phyloP scores from a whole-genome alignment of 208 protist species.

The Balamuthia mandrillaris region DNA sequence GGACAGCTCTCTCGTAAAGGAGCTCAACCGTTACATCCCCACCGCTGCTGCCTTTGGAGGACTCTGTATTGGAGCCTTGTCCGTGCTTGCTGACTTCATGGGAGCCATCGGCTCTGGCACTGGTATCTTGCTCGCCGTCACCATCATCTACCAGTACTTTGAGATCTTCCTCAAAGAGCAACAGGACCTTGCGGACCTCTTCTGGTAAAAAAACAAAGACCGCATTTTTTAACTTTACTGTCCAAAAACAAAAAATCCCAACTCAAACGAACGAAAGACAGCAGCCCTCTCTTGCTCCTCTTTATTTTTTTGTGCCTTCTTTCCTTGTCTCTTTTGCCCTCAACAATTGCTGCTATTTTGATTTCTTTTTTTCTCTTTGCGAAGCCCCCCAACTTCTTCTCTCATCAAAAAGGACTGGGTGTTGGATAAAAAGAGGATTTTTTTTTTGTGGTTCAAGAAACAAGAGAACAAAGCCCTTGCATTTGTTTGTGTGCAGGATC shows the following conservation, averaged over 20 bases:
- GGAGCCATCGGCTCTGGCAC: constrained; percentile 93
- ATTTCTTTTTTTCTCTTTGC: background rate
- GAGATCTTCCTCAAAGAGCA: constrained; percentile 98
- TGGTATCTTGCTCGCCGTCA: constrained; percentile 99
- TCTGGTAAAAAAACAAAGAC: constrained; percentile 35
- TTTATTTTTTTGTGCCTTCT: background rate
- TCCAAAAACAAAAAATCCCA: background rate
- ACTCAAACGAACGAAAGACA: background rate
- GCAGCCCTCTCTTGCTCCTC: background rate
- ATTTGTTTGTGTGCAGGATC: background rate
- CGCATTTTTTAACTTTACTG: background rate
- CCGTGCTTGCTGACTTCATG: constrained; percentile 97
- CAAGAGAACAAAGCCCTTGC: too few relatives aligned
- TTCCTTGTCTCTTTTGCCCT: background rate
- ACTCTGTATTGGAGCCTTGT: constrained; percentile 98
- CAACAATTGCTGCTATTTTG: background rate
- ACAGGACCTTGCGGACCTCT: constrained; percentile 66
- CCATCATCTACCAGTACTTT: constrained; percentile 99
- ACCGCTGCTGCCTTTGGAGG: constrained; percentile 98
- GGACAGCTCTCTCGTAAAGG: constrained; percentile 66
- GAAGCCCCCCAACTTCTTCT: background rate
- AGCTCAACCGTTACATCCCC: constrained; percentile 93
- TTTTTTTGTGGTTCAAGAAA: background rate
- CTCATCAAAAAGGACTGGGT: too few relatives aligned
- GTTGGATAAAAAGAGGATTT: background rate